Evolutionary conservation across 1,284 basidiomycete species (phyloP), one percentile per base, ranked within the genome.

Genomic region (Phylloporus sp.): DNA sequence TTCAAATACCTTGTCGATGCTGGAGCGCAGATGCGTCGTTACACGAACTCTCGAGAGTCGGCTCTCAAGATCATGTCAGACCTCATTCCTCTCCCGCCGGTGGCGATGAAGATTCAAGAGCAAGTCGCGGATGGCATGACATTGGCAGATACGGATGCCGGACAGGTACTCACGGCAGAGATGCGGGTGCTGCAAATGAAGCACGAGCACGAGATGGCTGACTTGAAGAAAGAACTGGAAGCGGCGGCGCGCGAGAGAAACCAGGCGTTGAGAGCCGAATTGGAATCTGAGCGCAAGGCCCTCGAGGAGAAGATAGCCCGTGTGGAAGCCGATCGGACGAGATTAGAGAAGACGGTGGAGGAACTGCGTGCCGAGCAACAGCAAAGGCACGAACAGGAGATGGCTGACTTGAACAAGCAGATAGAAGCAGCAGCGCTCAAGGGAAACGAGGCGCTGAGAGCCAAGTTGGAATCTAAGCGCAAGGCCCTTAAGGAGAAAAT

Each of bases 61-160:
- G 66, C 66, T 8, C 62, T 49, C 12, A 10, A 32, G 57, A 60
- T 67, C 17, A 67, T 67, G 58, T 55, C 62, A 15, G 66, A 60
- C 10, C 57, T 67, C 5, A 47, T 67, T n/a, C 62, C 57, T 23
- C 63, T 65, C 14, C 14, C 17, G 14, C 15, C 29, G 14, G 63
- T 67, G n/a, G 55, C 47, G 41, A 67, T 57, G 56, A 37, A 67
- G 66, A 47, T 67, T 25, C 66, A 67, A 15, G 49, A 67, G 19
- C 47, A 66, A 25, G 19, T 66, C 4, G 47, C 6, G 20, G 43
- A 17, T 35, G 63, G 63, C n/a, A 60, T 25, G 43, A 60, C 43
- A 12, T 20, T 67, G 32, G 56, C 45, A 25, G 63, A 67, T 12
- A 67, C 59, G 2, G 52, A 29, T 2, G 64, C 66, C 6, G 66